Conservation (phyloP, 352 stramenopile genomes). For the Phytophthora citrophthora region DNA sequence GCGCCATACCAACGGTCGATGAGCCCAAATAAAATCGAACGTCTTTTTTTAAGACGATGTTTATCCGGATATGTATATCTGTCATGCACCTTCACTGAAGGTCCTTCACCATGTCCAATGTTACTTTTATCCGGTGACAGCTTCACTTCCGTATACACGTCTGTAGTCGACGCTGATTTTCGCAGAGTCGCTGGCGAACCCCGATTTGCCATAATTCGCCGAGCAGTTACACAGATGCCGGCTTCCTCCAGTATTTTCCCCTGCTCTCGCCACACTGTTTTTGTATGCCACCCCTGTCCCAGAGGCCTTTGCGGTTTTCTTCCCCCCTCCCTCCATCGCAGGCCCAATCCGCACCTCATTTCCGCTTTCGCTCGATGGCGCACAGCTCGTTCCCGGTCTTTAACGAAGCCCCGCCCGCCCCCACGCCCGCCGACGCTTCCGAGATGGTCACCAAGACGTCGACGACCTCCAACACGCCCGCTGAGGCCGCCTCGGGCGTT, state of each 20-base stretch:
- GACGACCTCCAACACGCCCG: constrained; percentile 30
- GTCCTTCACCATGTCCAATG: neutral
- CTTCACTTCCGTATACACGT: too few species aligned
- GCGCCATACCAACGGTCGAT: constrained; percentile 4
- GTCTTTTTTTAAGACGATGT: too few species aligned
- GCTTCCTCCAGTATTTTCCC: constrained; percentile 33
- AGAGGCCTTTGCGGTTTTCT: constrained; percentile 40
- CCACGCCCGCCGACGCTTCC: constrained; percentile 24
- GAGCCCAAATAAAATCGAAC: constrained; percentile 9
- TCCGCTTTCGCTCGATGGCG: constrained; percentile 56
- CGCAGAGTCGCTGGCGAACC: constrained; percentile 6
- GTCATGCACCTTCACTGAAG: too few species aligned
- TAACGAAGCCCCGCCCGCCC: constrained; percentile 53
- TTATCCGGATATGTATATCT: too few species aligned
- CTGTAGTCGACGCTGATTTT: constrained; percentile 12
- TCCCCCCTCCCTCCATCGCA: constrained; percentile 32
- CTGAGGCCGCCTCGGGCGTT: constrained; percentile 29
- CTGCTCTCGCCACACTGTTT: constrained; percentile 23
- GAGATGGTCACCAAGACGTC: constrained; percentile 51
- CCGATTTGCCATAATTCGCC: constrained; percentile 37
- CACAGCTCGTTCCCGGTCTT: constrained; percentile 69
- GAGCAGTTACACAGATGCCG: constrained; percentile 39
- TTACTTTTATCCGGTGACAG: neutral
- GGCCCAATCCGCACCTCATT: constrained; percentile 30
- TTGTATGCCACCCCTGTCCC: constrained; percentile 44